Evolutionary conservation across 805 yeast species (phyloP), one percentile per base, ranked within the genome.

Genomic region (Spathaspora gorwiae): DNA sequence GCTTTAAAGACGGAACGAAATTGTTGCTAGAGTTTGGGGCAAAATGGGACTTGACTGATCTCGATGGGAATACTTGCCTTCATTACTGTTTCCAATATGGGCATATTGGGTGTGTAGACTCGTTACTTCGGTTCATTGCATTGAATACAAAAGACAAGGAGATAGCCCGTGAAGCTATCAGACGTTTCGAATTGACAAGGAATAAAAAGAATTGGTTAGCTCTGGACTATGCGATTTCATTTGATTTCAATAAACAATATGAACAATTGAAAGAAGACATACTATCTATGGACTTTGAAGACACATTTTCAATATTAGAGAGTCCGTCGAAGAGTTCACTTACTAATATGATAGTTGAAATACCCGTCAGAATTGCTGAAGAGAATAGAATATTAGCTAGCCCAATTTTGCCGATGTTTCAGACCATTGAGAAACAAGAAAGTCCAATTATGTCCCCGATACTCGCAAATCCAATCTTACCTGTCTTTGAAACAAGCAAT

Each of bases 21-120:
- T 54, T 71, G 29, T 53, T 70, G 12, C 49, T 71, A 8, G 75
- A 71, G 42, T 69, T 66, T 48, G 75, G 74, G 5, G 75, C 74
- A 9, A 63, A 68, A 40, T 65, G 64, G 61, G 39, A 46, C 6
- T 13, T 50, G 3, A 44, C 50, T 13, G 75, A 71, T 44, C 43
- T 31, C 2, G 52, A 64, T 37, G 72, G 72, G 2, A 67, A 68
- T 49, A 67, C 69, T 33, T 58, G 70, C 37, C 55, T 71, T 15
- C 76, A 71, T 46, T 46, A 68, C 33, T 63, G 70, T 42, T 67
- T 70, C 49, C 68, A 70, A 42, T 62, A 59, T 49, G 72, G 70
- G 26, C 56, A 58, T 36, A 49, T 59, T 34, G 60, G 53, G 6
- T 68, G 75, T 43, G 53, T 68, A 15, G 56, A 57, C 42, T 65